Evolutionary conservation across 1,284 basidiomycete genomes (phyloP), one percentile per base, ranked within the genome.

Genomic region (Trichosporon sp.): DNA sequence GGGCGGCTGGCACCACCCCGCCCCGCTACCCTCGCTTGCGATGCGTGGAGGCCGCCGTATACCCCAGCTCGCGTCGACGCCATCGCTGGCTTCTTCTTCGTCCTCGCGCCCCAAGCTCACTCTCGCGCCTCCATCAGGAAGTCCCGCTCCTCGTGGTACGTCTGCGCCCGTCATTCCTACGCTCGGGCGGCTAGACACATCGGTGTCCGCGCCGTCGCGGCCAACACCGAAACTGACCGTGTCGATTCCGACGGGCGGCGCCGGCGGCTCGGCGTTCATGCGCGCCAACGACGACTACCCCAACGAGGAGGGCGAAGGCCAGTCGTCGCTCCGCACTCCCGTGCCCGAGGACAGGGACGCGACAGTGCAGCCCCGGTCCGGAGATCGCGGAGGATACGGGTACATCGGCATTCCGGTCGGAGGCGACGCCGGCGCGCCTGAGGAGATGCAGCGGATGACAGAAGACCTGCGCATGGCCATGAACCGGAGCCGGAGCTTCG

Each of bases 1-100:
- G 67, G 78, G 77, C 21, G 82, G 82, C 3, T 83, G 82, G 82
- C 78, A 79, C 23, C 68, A 73, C 21, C 73, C 77, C 8, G 38
- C 76, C 0, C n/a, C 65, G 7, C 53, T 64, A 32, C 74, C 53
- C 65, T 65, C 66, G 13, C 69, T 70, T 12, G 66, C 64, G 3
- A 65, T 62, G 69, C 56, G 44, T 42, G 63, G 65, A 2, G 15
- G 34, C 8, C 42, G 66, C 3, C 63, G 63, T 21, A 42, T 67
- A 27, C 69, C 69, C 1, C 60, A 56, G 12, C 65, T 72, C 34
- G 69, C 70, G 29, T 65, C 65, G 18, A 56, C 62, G 21, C 66
- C 72, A 2, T 65, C 72, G 34, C 38, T 71, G 29, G 42, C 69
- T 15, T 64, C 76, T 8, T 72, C 76, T 13, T 71, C 73, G 2